Percentiles rank a stretch among this genome's conserved stretches.
Conservation (phyloP, 2,329 filamentous ascomycete genomes). For the Aspergillus chevalieri region DNA sequence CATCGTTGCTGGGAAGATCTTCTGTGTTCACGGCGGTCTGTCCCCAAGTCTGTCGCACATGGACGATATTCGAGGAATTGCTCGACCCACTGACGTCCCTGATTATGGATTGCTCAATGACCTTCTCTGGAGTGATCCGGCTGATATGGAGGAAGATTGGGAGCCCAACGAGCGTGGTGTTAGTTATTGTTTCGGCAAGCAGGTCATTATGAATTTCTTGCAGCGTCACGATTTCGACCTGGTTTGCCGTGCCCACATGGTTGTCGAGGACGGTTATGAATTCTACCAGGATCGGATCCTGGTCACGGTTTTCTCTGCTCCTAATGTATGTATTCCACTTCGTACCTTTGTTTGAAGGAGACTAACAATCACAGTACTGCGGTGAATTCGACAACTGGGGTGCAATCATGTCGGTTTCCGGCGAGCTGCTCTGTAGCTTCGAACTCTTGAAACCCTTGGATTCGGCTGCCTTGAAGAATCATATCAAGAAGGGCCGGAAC, state of each 20-base stretch:
- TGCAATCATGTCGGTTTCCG: constrained; percentile 95
- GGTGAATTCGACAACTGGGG: constrained; percentile 99
- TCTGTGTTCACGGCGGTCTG: constrained; percentile 91
- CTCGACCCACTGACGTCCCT: constrained; percentile 90
- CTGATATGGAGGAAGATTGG: constrained; percentile 97
- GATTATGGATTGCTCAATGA: constrained; percentile 96
- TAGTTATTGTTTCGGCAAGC: constrained; percentile 97
- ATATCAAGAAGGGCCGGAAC: constrained; percentile 96
- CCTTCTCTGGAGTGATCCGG: constrained; percentile 92
- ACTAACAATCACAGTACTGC: constrained; percentile 63
- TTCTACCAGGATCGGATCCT: constrained; percentile 94
- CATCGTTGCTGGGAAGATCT: constrained; percentile 97
- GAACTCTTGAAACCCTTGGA: constrained; percentile 94
- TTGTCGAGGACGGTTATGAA: constrained; percentile 97
- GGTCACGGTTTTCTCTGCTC: constrained; percentile 95
- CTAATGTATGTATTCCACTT: constrained; percentile 64
- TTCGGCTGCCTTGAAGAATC: constrained; percentile 91
- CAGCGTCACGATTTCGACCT: constrained; percentile 94
- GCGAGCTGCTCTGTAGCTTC: constrained; percentile 90
- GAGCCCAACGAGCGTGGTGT: constrained; percentile 95
- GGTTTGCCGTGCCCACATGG: constrained; percentile 97
- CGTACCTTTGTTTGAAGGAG: background rate
- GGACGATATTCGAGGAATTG: constrained; percentile 97
- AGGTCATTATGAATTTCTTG: constrained; percentile 94
- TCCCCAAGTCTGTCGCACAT: constrained; percentile 91